phyloP scores from a whole-genome alignment of 371 early-diverging fungal species.

The Circinella umbellata region DNA sequence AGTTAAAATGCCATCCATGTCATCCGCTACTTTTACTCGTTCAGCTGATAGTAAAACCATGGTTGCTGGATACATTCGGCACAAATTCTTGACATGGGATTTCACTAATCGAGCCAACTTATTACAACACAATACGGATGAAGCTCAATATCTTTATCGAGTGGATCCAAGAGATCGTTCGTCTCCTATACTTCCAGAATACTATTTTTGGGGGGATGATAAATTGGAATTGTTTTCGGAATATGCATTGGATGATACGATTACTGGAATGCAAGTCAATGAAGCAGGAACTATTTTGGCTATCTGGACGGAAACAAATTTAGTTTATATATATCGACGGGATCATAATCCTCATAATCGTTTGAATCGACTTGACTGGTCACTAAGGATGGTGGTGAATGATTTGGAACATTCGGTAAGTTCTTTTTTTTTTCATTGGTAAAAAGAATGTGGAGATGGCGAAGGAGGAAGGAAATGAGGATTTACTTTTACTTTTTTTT shows the following conservation, averaged over 20 bases:
- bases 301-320: slow-evolving; percentile 43
- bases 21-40: slow-evolving; percentile 31
- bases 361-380: slow-evolving; percentile 5
- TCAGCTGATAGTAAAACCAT: slow-evolving; percentile 34
- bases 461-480: neutral
- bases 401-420: slow-evolving; percentile 12
- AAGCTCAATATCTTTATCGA: slow-evolving; percentile 26
- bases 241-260: slow-evolving; percentile 24
- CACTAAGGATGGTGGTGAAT: slow-evolving; percentile 10
- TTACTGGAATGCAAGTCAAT: slow-evolving; percentile 35
- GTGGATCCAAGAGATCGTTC: slow-evolving; percentile 14
- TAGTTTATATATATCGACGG: slow-evolving; percentile 32
- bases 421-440: too few relatives aligned
- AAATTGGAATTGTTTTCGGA: slow-evolving; percentile 12
- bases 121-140: slow-evolving; percentile 20
- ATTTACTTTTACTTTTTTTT: too few relatives aligned
- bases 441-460: neutral
- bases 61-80: slow-evolving; percentile 35
- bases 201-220: slow-evolving; percentile 8
- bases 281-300: slow-evolving; percentile 33
- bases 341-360: neutral
- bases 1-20: slow-evolving; percentile 31
- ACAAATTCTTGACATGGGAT: slow-evolving; percentile 41
- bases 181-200: neutral
- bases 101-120: slow-evolving; percentile 37